Base-by-base conservation (phyloP, 352 stramenopile genomes). In the Globisporangium paddicum region DNA sequence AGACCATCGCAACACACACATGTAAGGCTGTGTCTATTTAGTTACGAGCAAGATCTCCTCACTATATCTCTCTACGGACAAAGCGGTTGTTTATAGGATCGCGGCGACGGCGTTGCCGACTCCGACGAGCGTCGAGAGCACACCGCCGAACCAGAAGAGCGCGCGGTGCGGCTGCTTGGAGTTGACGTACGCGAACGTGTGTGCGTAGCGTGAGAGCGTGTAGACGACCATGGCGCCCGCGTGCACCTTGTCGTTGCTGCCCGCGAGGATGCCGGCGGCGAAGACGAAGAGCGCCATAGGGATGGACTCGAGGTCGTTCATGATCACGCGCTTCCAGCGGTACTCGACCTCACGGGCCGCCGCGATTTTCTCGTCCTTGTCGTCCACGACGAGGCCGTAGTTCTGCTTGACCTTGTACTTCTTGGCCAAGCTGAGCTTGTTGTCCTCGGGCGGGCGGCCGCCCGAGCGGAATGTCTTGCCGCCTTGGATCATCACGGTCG, bases 261-360 rank as follows among this genome's bases (percentile, higher is more conserved):
- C 67, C 18, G 73, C 66, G 32, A 83, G 66, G 26, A 85, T 69
- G 13, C 73, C 74, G 6, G 55, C 71, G 23, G 60, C 77, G 41
- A 86, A 86, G 25, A 86, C 63, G 28, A 77, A 49, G 19, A 88
- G 72, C 48, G 67, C 75, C 2, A 87, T 51, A 3, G 80, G 80
- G 52, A 90, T 79, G n/a, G 69, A 72, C 62, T 87, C 78, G 40
- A 87, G 60, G 61, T 88, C 78, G 62, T 87, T 88, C 42, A 58
- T 57, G 9, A 86, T 60, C 54, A 88, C 85, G 58, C 64, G 68
- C n/a, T 62, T 62, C 72, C 75, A 87, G 40, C 77, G 77, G 23
- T 69, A 63, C 48, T 79, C 69, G 19, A 71, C 54, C 35, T 69
- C 63, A 11, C 72, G 62, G 52, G 68, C 71, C 37, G 69, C 62